A percentile compares a stretch with the other conserved stretches of the same genome.
These are phyloP conservation scores for Candida railenensis DNA, from an alignment of 805 yeast species.

Conservation along the genomic window DNA sequence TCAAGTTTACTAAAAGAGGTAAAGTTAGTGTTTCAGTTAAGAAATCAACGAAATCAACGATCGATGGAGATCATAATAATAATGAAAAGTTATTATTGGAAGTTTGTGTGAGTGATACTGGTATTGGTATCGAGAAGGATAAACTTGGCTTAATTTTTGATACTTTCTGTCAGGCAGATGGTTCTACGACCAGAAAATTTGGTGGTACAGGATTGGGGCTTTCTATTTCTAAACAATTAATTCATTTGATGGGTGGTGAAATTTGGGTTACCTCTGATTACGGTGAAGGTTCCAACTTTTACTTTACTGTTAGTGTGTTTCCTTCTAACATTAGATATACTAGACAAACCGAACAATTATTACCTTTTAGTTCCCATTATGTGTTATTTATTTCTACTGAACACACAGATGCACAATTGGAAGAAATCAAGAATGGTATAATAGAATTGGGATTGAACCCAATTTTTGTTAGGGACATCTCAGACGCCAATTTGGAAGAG, in stretches of 20 bases:
- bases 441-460: conserved; percentile 60
- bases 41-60: conserved; percentile 40
- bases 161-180: conserved; percentile 91
- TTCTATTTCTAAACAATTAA: conserved; percentile 82
- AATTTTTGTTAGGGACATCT: conserved; percentile 53
- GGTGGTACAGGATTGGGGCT: conserved; percentile 93
- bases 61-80: conserved; percentile 20
- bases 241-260: conserved; percentile 91
- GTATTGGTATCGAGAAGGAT: conserved; percentile 77
- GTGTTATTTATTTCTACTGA: conserved; percentile 69
- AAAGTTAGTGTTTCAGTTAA: conserved; percentile 75
- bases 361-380: conserved; percentile 70
- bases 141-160: conserved; percentile 83
- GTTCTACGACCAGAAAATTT: conserved; percentile 87
- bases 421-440: conserved; percentile 52
- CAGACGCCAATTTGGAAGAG: conserved; percentile 54
- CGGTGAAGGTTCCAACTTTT: conserved; percentile 81
- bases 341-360: conserved; percentile 64
- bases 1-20: conserved; percentile 81
- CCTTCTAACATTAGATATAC: conserved; percentile 64
- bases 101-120: conserved; percentile 82
- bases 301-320: conserved; percentile 76
- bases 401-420: conserved; percentile 50
- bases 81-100: conserved; percentile 56
- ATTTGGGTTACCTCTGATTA: conserved; percentile 85